phyloP scores from a whole-genome alignment of 441 rosid genomes.

The Rhodomyrtus psidioides region DNA sequence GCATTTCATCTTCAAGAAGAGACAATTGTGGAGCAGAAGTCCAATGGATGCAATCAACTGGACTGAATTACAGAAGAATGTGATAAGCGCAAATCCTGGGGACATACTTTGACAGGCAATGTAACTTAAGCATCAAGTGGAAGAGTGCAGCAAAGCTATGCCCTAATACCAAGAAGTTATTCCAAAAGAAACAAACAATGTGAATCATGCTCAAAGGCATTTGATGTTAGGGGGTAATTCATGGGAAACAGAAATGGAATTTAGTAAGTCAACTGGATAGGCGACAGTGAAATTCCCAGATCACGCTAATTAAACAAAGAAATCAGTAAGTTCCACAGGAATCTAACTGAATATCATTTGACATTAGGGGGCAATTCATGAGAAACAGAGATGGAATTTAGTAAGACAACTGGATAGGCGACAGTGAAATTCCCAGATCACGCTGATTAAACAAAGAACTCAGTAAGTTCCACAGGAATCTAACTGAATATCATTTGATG shows the following conservation, averaged over 20 bases:
- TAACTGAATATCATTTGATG: background rate
- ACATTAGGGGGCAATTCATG: background rate
- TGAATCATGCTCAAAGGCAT: background rate
- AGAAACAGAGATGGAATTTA: background rate
- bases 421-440: background rate
- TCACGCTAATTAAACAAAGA: background rate
- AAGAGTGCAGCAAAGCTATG: background rate
- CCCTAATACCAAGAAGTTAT: background rate
- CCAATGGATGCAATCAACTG: constrained; percentile 96
- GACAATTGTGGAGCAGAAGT: constrained; percentile 89
- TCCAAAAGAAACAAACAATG: background rate
- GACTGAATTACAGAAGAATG: constrained; percentile 36
- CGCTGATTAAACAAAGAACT: background rate
- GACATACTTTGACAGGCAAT: background rate
- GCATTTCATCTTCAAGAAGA: constrained; percentile 96
- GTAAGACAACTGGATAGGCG: background rate
- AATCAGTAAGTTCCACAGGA: background rate
- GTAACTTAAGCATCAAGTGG: background rate
- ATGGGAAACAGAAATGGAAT: background rate
- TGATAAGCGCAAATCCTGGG: constrained; percentile 1
- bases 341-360: background rate
- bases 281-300: background rate
- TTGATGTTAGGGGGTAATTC: background rate
- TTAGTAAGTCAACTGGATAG: background rate
- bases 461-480: background rate